These are phyloP conservation scores for Fraxinus nigra DNA, from an alignment of 305 asterid genomes.

Conservation along the genomic window DNA sequence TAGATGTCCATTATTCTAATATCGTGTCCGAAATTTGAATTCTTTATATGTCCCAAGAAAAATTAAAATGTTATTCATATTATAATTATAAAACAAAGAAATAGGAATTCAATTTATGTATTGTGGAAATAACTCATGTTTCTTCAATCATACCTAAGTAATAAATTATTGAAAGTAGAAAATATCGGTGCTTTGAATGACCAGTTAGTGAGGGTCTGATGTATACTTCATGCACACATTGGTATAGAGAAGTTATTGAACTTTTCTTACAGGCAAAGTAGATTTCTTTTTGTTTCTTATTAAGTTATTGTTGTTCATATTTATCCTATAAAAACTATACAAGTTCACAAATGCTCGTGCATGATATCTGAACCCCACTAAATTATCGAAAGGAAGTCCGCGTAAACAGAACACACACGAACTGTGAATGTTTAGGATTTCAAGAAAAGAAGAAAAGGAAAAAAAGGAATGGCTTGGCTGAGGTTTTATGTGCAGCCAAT, in stretches of 20 bases:
- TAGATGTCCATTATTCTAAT: background rate
- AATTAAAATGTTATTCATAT: background rate
- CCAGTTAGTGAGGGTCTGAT: background rate
- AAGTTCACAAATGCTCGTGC: background rate
- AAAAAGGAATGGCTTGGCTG: too few species aligned
- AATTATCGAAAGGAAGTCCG: too few species aligned
- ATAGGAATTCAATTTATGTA: background rate
- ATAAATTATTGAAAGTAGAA: background rate
- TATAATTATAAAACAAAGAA: background rate
- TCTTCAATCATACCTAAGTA: background rate
- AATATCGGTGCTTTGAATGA: background rate
- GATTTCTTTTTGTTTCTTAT: background rate
- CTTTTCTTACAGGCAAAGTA: background rate
- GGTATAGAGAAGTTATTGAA: too few species aligned
- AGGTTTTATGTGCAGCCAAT: too few species aligned
- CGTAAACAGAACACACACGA: background rate
- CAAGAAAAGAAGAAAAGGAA: too few species aligned
- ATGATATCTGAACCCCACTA: background rate
- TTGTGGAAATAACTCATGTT: background rate
- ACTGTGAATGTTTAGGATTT: background rate
- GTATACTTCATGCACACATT: too few species aligned
- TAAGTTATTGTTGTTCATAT: too few species aligned
- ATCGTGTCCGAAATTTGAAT: background rate
- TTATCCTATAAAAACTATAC: too few species aligned
- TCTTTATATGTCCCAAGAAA: background rate